A percentile compares a stretch with the other conserved stretches of the same genome.
These are phyloP conservation scores for Breynia disticha DNA, from an alignment of 441 rosid genomes.

Conservation along the genomic window DNA sequence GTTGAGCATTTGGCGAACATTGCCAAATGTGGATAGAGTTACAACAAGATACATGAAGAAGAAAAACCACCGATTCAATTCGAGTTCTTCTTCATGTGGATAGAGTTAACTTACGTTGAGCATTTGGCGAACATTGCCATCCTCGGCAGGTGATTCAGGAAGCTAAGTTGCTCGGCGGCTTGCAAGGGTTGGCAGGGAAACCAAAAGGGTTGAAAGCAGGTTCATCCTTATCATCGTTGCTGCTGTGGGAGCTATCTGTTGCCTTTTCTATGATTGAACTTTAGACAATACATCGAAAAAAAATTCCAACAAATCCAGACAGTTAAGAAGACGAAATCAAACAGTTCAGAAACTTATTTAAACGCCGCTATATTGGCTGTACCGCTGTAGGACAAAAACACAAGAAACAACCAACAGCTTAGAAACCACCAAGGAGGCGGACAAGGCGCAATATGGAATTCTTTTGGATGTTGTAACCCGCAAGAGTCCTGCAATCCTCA, in stretches of 20 bases:
- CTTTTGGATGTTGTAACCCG: no score
- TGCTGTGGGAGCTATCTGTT: conserved; percentile 13
- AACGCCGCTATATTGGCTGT: not conserved
- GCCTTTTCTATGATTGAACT: conserved; percentile 18
- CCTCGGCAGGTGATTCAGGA: conserved; percentile 80
- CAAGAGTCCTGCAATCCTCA: no score
- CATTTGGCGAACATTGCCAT: conserved; percentile 94
- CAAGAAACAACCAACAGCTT: not conserved
- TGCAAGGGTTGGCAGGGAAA: conserved; percentile 81
- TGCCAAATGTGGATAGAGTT: no score
- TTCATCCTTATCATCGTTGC: conserved; percentile 21
- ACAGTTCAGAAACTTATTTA: not conserved
- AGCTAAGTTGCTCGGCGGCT: conserved; percentile 85
- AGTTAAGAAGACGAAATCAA: no score
- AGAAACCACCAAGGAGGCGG: conserved; percentile 36
- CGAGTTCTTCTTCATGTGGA: no score
- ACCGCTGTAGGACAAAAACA: not conserved
- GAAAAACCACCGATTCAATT: not conserved
- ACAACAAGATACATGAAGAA: no score
- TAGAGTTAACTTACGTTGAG: conserved; percentile 41
- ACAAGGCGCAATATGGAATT: conserved; percentile 34
- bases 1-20: conserved; percentile 86
- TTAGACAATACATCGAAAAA: no score
- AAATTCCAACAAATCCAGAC: no score
- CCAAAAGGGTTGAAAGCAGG: conserved; percentile 78